Conservation (phyloP, 2,329 filamentous ascomycete species). For the Alternaria ethzedia region DNA sequence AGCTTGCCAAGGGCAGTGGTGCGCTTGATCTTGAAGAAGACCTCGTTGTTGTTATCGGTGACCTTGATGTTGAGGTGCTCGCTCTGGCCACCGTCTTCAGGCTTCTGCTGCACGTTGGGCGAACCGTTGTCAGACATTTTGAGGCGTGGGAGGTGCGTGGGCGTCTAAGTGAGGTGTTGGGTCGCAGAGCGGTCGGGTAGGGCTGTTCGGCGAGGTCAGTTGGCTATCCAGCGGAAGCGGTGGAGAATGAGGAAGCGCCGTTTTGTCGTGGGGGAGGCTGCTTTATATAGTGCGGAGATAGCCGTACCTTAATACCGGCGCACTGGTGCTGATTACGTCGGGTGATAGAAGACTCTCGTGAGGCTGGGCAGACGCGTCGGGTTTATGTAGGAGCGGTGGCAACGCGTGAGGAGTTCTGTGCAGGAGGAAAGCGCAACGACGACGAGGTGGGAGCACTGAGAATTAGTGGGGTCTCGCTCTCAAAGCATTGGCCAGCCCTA, state of each 20-base stretch:
- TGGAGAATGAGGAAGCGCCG: constrained; percentile 28
- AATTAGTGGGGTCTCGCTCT: constrained; percentile 40
- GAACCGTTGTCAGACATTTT: constrained; percentile 54
- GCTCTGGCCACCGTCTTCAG: constrained; percentile 55
- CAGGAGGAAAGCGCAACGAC: constrained; percentile 25
- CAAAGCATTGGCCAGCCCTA: constrained; percentile 24
- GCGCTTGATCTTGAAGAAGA: constrained; percentile 99
- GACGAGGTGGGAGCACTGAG: constrained; percentile 35
- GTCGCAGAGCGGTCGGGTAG: not conserved
- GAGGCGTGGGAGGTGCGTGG: constrained; percentile 1
- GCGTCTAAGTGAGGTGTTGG: constrained; percentile 1
- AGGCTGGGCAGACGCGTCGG: constrained; percentile 23
- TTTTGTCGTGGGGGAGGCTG: constrained; percentile 24
- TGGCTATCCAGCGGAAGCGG: constrained; percentile 14
- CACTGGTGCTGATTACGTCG: constrained; percentile 14
- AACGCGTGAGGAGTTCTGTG: constrained; percentile 24
- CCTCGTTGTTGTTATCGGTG: constrained; percentile 98
- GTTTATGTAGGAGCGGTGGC: constrained; percentile 30
- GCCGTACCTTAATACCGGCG: constrained; percentile 21
- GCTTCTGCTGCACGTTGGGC: constrained; percentile 51
- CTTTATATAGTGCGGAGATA: constrained; percentile 27
- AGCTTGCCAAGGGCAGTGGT: constrained; percentile 95
- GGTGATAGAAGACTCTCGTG: constrained; percentile 15
- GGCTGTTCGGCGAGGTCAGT: constrained; percentile 22
- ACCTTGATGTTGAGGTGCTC: constrained; percentile 99